Evolutionary conservation across 495 filamentous ascomycete genomes (phyloP), one percentile per base, ranked within the genome.

Genomic region (Penicillium pulvis): DNA sequence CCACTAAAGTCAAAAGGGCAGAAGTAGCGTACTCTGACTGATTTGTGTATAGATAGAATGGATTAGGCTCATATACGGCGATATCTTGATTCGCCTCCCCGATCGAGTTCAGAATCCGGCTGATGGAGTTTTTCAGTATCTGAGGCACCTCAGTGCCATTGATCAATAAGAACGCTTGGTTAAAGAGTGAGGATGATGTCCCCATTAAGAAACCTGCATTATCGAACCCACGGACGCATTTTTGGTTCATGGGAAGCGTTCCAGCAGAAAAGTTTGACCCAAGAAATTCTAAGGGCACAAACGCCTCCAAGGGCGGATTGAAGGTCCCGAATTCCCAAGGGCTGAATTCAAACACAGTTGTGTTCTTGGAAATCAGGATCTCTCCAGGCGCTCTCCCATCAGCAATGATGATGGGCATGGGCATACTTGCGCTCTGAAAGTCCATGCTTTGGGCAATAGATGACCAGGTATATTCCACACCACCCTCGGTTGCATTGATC

Each of bases 151-250:
- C 67, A 0, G 92, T 79, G 2, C 93, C 63, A 71, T 51, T 51
- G 28, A 51, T 35, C 49, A 91, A 75, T 70, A 96, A 73, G 3
- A 93, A 92, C 49, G 88, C 80, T 51, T 80, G 71, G 75, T 98
- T 97, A 85, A 98, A 97, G 30, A 97, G 82, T 9, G 88, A 88
- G 16, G 87, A 91, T n/a, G 89, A 92, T 0, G 93, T 96, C 30
- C 93, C 94, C 83, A 96, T 92, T 33, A 96, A 73, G 68, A 82
- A 98, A 20, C 91, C 92, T 44, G 80, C 83, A 65, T 91, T 91
- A 76, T 98, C 93, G 63, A 91, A 95, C 3, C 93, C 93, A 6
- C 75, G 70, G 4, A 95, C 78, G 68, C 93, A 98, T 26, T 73
- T 64, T 55, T 85, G 82, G 57, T 77, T 71, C 14, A 73, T 58